A percentile compares a stretch with the other conserved stretches of the same genome.
These are phyloP conservation scores for Eucalyptus pauciflora DNA, from an alignment of 345 rosid species.

Conservation along the genomic window DNA sequence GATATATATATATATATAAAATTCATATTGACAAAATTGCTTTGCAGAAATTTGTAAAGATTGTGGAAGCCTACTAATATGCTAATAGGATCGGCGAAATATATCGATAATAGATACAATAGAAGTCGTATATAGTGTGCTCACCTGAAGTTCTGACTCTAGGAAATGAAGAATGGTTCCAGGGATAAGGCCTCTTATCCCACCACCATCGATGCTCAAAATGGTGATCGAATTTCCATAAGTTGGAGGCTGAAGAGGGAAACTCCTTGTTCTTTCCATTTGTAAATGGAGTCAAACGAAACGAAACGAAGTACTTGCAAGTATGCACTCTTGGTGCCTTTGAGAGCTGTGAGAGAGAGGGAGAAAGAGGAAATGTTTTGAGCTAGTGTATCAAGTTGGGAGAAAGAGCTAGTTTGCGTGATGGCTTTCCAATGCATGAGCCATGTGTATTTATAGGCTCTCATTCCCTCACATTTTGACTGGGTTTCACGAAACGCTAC, in stretches of 20 bases:
- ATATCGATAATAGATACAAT: background rate
- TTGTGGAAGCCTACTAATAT: background rate
- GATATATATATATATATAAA: background rate
- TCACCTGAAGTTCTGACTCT: slow-evolving; percentile 24
- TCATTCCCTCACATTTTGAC: background rate
- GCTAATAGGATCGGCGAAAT: background rate
- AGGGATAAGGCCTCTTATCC: slow-evolving; percentile 35
- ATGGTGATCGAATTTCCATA: slow-evolving; percentile 20
- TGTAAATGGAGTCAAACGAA: background rate
- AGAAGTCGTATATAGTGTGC: background rate
- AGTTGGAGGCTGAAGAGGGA: slow-evolving; percentile 10
- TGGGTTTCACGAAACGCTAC: background rate
- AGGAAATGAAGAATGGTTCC: slow-evolving; percentile 15
- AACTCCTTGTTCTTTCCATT: slow-evolving; percentile 1
- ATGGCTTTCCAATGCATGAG: background rate
- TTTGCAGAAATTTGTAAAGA: background rate
- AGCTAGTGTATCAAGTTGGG: background rate
- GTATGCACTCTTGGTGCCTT: background rate
- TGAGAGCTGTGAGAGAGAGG: background rate
- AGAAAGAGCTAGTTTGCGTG: background rate
- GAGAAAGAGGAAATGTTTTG: background rate
- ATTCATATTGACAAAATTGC: background rate
- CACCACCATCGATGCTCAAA: slow-evolving; percentile 45
- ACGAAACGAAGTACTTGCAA: background rate
- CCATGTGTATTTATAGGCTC: background rate